A percentile compares a stretch with the other conserved stretches of the same genome.
Conservation (phyloP, 352 stramenopile genomes). For the Stramenopiles sp. region DNA sequence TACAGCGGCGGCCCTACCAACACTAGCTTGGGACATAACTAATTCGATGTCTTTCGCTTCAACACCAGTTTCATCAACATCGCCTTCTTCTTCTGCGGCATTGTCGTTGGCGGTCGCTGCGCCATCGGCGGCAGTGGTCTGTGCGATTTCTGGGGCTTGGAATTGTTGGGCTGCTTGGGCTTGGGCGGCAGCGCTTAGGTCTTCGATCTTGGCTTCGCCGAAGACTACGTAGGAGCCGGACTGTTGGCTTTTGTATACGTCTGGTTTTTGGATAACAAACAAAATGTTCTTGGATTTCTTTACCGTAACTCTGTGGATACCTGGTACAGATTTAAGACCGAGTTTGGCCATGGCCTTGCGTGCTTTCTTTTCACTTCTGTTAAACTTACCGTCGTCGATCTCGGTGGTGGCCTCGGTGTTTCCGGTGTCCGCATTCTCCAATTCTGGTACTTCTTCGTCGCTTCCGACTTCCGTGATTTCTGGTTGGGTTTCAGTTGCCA, state of each 20-base stretch:
- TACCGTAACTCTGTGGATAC: conserved; percentile 87
- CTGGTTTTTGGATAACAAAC: conserved; percentile 91
- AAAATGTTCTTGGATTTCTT: conserved; percentile 91
- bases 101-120: conserved; percentile 23
- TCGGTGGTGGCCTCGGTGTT: conserved; percentile 27
- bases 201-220: conserved; percentile 94
- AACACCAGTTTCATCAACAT: conserved; percentile 83
- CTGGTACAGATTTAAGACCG: conserved; percentile 81
- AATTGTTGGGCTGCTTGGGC: conserved; percentile 50
- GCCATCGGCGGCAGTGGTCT: conserved; percentile 24
- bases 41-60: conserved; percentile 97
- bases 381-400: conserved; percentile 40
- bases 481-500: too few relatives aligned
- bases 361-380: conserved; percentile 94
- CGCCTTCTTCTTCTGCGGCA: conserved; percentile 52
- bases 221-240: conserved; percentile 93
- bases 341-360: conserved; percentile 98
- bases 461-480: conserved; percentile 28
- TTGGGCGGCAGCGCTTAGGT: conserved; percentile 67
- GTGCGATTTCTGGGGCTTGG: conserved; percentile 22
- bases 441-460: conserved; percentile 52
- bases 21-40: conserved; percentile 78
- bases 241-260: conserved; percentile 89
- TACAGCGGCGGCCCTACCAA: conserved; percentile 82
- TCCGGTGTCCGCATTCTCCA: conserved; percentile 44